Conservation (phyloP, 2,329 filamentous ascomycete species). For the Apiospora rasikravindrae region DNA sequence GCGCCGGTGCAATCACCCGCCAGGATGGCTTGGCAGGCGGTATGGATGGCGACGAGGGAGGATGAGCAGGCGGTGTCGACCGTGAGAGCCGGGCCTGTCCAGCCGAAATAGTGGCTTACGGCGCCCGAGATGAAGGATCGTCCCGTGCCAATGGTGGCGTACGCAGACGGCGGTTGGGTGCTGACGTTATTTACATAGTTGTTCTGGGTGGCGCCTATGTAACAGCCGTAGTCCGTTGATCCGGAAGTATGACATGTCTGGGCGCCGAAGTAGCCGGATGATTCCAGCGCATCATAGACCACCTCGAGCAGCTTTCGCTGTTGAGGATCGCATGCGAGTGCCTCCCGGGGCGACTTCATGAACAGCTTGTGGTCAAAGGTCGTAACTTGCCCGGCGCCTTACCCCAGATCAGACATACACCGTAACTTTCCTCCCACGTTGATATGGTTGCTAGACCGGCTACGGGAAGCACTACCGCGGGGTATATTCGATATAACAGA, state of each 20-base stretch:
- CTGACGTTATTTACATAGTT: conserved; percentile 50
- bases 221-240: conserved; percentile 40
- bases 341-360: conserved; percentile 30
- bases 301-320: conserved; percentile 29
- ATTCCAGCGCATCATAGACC: conserved; percentile 35
- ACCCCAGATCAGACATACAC: not conserved
- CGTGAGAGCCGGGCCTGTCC: conserved; percentile 39
- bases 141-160: conserved; percentile 37
- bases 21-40: conserved; percentile 41
- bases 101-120: conserved; percentile 43
- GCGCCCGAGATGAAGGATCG: conserved; percentile 36
- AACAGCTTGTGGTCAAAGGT: conserved; percentile 35
- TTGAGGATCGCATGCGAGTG: conserved; percentile 29
- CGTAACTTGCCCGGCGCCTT: not conserved
- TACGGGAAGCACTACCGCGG: not conserved
- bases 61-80: conserved; percentile 47
- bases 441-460: not conserved
- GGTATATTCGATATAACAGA: too few species aligned
- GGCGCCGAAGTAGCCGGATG: conserved; percentile 33
- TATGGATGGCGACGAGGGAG: conserved; percentile 43
- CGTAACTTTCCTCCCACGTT: not conserved
- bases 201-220: conserved; percentile 40
- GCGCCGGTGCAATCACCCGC: conserved; percentile 39
- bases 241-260: not conserved
- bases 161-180: conserved; percentile 43